Percentiles rank a stretch among this genome's conserved stretches.
phyloP scores from a whole-genome alignment of 345 rosid genomes.

The Rubroshorea leprosula region DNA sequence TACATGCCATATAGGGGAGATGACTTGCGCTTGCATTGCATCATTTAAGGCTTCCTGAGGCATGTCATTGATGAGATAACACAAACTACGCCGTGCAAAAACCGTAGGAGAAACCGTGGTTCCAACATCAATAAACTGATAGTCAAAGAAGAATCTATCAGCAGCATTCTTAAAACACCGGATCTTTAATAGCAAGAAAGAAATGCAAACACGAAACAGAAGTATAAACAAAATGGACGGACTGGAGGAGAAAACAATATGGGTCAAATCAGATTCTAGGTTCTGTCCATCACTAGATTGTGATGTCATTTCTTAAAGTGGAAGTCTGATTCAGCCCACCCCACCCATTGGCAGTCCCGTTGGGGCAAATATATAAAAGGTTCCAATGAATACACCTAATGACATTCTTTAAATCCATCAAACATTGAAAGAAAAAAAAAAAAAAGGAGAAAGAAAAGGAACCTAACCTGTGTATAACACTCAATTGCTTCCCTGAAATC shows the following conservation, averaged over 20 bases:
- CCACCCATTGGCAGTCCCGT: too few species aligned
- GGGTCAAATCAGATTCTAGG: too few species aligned
- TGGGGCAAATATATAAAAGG: too few species aligned
- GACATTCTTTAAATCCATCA: too few species aligned
- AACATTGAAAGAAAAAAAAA: too few species aligned
- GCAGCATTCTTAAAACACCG: not conserved
- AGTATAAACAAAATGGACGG: too few species aligned
- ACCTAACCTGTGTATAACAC: conserved; percentile 66
- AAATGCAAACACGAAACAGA: too few species aligned
- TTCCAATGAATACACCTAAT: too few species aligned
- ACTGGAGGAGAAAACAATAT: too few species aligned
- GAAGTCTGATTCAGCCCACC: too few species aligned
- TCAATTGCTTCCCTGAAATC: conserved; percentile 58
- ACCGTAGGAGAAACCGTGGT: conserved; percentile 74
- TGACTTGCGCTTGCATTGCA: conserved; percentile 66
- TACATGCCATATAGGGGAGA: conserved; percentile 69
- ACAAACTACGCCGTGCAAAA: conserved; percentile 66
- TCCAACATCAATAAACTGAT: conserved; percentile 70
- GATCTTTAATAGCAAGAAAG: not conserved
- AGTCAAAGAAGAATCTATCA: conserved; percentile 17
- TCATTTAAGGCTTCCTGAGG: conserved; percentile 70
- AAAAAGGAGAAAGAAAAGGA: not conserved
- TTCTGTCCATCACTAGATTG: too few species aligned
- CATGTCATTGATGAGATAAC: conserved; percentile 62
- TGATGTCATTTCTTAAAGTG: too few species aligned